phyloP scores from a whole-genome alignment of 352 stramenopile species.

The Globisporangium yorkense region DNA sequence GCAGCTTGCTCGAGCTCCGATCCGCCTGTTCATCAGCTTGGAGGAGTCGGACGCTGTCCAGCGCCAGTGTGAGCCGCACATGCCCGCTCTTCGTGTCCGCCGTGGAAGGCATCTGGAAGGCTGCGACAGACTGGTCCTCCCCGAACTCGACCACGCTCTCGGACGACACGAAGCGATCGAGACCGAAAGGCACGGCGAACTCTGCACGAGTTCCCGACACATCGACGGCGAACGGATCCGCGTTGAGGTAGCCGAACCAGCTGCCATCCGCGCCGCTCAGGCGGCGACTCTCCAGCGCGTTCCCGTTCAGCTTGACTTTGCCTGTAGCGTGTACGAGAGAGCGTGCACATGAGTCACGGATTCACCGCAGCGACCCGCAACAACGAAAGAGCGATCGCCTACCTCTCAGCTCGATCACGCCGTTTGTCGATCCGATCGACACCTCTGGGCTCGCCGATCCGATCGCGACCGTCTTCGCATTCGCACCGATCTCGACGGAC shows the following conservation, averaged over 20 bases:
- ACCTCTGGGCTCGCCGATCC: constrained; percentile 23
- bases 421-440: constrained; percentile 26
- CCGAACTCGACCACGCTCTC: constrained; percentile 15
- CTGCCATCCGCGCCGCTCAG: constrained; percentile 8
- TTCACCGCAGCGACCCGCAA: background rate
- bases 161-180: constrained; percentile 22
- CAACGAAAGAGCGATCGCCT: background rate
- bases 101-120: background rate
- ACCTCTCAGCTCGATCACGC: constrained; percentile 28
- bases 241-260: constrained; percentile 33
- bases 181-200: constrained; percentile 26
- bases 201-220: constrained; percentile 5
- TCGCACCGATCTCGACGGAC: constrained; percentile 18
- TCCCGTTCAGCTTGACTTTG: constrained; percentile 53
- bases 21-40: background rate
- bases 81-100: constrained; percentile 8
- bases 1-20: constrained; percentile 3
- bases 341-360: background rate
- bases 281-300: constrained; percentile 19
- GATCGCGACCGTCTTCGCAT: constrained; percentile 23
- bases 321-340: constrained; percentile 6
- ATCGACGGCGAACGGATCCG: constrained; percentile 16
- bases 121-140: background rate
- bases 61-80: constrained; percentile 23
- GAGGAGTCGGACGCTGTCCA: constrained; percentile 25